Evolutionary conservation across 1,139 yeast genomes (phyloP), one percentile per base, ranked within the genome.

Genomic region (Kodamaea sp.): DNA sequence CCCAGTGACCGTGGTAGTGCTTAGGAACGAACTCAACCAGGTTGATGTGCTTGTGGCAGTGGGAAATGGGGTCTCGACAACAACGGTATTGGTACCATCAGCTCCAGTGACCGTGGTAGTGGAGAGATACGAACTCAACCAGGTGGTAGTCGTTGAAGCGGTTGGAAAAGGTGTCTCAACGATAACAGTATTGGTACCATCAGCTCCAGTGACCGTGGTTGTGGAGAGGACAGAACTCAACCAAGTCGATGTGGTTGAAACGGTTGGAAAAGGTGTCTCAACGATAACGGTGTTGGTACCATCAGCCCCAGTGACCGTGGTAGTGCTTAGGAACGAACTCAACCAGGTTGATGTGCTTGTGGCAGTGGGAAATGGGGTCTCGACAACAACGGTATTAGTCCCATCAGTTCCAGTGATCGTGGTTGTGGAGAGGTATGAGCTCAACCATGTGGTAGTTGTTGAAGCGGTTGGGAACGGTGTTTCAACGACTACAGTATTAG

Each of bases 11-110:
- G 56, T 51, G 15, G 39, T 27, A 12, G 42, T 35, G 8, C 46
- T 25, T 4, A 48, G 42, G 2, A 7, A 18, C 2, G 36, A 16
- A n/a, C 51, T 51, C 7, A 44, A 27, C 46, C 50, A 48, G 1
- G 50, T 41, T 2, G 38, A 20, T 2, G 58, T 51, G 10, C 36
- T 20, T 1, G 59, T 49, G 5, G 39, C 35, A 4, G 51, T 49
- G 13, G 54, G 51, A 10, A 41, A 36, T 9, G 59, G 57, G 6
- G 43, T 42, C 5, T 47, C 47, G 16, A 51, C 45, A 26, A 43
- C 31, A 4, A 56, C 49, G 3, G 39, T 48, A 11, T 44, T 46
- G 12, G 43, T 39, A 10, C 23, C 43, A 15, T 49, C 50, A 1
- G 43, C 41, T 3, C 39, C 57, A n/a, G 50, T 50, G 7, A 38